phyloP scores from a whole-genome alignment of 768 basidiomycete genomes.

The Termitomyces sp. region DNA sequence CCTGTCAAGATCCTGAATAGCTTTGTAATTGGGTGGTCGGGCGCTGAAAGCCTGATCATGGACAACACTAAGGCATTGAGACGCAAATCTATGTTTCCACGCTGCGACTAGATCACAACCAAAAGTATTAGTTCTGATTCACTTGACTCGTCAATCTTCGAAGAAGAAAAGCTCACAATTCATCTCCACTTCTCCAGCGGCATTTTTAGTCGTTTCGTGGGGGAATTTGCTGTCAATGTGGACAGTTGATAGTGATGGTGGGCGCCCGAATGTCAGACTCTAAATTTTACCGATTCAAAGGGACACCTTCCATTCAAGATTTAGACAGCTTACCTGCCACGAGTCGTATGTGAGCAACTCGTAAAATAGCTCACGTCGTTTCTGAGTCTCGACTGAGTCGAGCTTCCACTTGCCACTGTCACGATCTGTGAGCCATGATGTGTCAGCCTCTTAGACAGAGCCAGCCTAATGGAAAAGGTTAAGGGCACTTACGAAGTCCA shows the following conservation, averaged over 20 bases:
- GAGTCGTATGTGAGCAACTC: slow-evolving; percentile 65
- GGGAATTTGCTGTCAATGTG: slow-evolving; percentile 55
- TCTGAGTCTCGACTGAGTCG: slow-evolving; percentile 47
- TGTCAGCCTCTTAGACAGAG: slow-evolving; percentile 5
- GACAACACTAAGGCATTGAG: slow-evolving; percentile 56
- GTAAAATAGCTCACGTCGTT: slow-evolving; percentile 56
- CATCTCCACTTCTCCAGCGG: slow-evolving; percentile 53
- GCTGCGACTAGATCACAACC: slow-evolving; percentile 39
- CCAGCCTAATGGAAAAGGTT: neutral
- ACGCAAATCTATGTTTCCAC: slow-evolving; percentile 66
- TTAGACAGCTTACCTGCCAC: slow-evolving; percentile 48
- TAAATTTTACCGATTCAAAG: slow-evolving; percentile 18
- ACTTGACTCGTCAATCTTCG: neutral
- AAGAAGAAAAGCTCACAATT: slow-evolving; percentile 36
- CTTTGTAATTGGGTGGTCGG: slow-evolving; percentile 52
- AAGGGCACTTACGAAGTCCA: slow-evolving; percentile 53
- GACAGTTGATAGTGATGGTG: slow-evolving; percentile 54
- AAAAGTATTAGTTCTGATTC: neutral
- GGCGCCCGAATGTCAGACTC: slow-evolving; percentile 69
- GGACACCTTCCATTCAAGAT: neutral
- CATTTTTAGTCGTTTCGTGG: slow-evolving; percentile 36
- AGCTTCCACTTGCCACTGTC: slow-evolving; percentile 65
- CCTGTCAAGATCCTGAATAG: slow-evolving; percentile 59
- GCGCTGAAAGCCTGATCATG: slow-evolving; percentile 69
- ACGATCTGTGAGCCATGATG: slow-evolving; percentile 38